Percentiles rank a stretch among this genome's conserved stretches.
Conservation (phyloP, 208 protist genomes). For the Acanthamoeba lenticulata region DNA sequence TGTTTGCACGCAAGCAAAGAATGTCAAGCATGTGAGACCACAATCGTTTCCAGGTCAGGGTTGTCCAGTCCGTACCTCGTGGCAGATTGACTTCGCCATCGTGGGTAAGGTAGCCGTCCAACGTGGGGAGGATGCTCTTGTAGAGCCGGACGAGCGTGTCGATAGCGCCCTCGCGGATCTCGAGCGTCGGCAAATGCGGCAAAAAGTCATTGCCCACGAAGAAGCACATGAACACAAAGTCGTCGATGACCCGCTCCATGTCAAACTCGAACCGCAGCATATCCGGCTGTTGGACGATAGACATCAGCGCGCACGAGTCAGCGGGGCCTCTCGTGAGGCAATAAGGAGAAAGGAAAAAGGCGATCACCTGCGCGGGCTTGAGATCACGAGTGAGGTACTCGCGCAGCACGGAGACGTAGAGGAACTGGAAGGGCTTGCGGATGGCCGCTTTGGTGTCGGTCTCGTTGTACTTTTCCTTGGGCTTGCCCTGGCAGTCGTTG, state of each 20-base stretch:
- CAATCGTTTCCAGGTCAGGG: not conserved
- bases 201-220: conserved; percentile 99
- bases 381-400: conserved; percentile 84
- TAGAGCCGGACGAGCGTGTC: conserved; percentile 92
- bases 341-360: not conserved
- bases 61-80: not conserved
- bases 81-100: conserved; percentile 79
- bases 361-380: not conserved
- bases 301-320: not conserved
- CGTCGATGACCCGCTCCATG: conserved; percentile 98
- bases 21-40: not conserved
- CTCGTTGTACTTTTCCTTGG: not conserved
- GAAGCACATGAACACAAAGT: conserved; percentile 99
- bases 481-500: conserved; percentile 12
- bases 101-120: conserved; percentile 87
- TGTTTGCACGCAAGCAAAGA: not conserved
- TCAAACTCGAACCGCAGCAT: conserved; percentile 82
- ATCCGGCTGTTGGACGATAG: not conserved
- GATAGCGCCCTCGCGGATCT: conserved; percentile 95
- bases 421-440: conserved; percentile 82
- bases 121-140: conserved; percentile 75
- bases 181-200: conserved; percentile 97
- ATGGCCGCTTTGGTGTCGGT: conserved; percentile 50
- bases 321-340: not conserved
- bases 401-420: conserved; percentile 83